Evolutionary conservation across 768 basidiomycete genomes (phyloP).

Genomic region (Postia placenta): DNA sequence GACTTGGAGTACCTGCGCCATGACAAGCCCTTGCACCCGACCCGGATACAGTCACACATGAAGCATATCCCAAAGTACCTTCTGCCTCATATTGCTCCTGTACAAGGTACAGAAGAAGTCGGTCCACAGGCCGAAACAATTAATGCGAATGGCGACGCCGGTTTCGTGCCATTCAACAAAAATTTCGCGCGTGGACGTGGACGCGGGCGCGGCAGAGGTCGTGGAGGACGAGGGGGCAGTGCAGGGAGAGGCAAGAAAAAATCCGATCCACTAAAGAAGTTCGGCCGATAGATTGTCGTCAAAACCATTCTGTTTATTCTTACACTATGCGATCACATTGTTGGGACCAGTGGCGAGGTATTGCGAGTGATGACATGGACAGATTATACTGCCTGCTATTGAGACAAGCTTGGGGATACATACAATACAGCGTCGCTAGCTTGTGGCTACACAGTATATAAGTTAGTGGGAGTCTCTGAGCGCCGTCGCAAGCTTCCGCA

Average conservation of each 20-base stretch:
- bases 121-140: constrained; percentile 25
- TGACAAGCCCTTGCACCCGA: constrained; percentile 90
- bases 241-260: constrained; percentile 57
- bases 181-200: constrained; percentile 39
- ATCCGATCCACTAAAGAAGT: constrained; percentile 78
- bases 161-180: constrained; percentile 76
- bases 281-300: constrained; percentile 29
- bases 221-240: constrained; percentile 31
- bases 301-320: no score
- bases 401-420: no score
- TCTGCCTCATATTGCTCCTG: constrained; percentile 72
- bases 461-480: not conserved
- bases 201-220: constrained; percentile 45
- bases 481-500: constrained; percentile 12
- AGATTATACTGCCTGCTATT: no score
- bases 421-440: not conserved
- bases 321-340: no score
- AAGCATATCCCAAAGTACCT: constrained; percentile 94
- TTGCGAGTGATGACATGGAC: no score
- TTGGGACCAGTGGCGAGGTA: no score
- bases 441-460: not conserved
- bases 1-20: constrained; percentile 91
- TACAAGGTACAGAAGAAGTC: constrained; percentile 34
- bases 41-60: constrained; percentile 87
- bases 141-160: constrained; percentile 24